These are phyloP conservation scores for Quercus rubra DNA, from an alignment of 306 rosid genomes.

Conservation along the genomic window DNA sequence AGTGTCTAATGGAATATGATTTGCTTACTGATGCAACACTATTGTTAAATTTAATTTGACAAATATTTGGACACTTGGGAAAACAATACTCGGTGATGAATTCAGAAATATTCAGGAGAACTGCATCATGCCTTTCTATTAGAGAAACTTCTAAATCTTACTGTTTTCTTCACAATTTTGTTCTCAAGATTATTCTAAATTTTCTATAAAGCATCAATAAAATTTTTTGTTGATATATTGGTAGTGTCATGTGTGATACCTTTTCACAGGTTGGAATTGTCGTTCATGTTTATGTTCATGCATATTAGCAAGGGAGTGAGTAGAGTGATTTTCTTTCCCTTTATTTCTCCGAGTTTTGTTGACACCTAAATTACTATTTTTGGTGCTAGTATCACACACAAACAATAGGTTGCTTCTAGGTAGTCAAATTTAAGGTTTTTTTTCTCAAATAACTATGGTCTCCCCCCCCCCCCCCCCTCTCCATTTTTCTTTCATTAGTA, in stretches of 20 bases:
- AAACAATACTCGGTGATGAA: not conserved
- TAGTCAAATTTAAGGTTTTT: no score
- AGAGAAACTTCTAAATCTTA: not conserved
- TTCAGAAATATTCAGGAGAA: not conserved
- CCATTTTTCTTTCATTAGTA: no score
- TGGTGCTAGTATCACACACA: no score
- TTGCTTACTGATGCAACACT: not conserved
- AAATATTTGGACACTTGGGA: not conserved
- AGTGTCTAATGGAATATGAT: not conserved
- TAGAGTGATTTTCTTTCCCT: not conserved
- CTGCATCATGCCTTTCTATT: not conserved
- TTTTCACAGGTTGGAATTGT: not conserved
- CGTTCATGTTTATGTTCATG: not conserved
- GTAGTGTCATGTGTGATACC: not conserved
- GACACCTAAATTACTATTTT: no score
- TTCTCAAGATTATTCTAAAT: not conserved
- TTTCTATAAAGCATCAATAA: not conserved
- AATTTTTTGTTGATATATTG: not conserved
- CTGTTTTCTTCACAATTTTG: not conserved
- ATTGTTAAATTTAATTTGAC: not conserved
- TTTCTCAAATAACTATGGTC: no score
- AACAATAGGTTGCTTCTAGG: no score
- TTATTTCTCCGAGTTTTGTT: no score
- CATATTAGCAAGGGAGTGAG: not conserved
- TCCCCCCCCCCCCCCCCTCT: no score